Evolutionary conservation across 1,284 basidiomycete genomes (phyloP).

Genomic region (Apiotrichum gracile): DNA sequence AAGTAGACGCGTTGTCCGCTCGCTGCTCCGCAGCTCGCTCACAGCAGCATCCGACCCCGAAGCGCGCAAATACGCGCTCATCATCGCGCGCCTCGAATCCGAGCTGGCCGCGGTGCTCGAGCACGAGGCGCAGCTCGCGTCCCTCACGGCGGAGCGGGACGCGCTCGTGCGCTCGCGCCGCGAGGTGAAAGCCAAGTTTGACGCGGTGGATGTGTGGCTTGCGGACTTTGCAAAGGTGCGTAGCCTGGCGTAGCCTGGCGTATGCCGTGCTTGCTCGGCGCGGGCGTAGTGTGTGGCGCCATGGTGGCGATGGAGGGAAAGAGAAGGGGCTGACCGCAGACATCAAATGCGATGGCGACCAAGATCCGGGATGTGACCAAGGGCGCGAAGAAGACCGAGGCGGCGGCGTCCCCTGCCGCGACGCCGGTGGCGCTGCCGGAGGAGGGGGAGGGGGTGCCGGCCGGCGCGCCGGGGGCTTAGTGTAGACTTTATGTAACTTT

Average conservation of each 20-base stretch:
- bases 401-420: background rate
- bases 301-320: no score
- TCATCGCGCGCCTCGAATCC: conserved; percentile 31
- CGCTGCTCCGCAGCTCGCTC: background rate
- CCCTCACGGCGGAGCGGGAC: conserved; percentile 35
- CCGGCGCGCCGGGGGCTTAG: background rate
- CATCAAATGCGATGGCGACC: conserved; percentile 23
- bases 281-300: background rate
- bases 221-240: conserved; percentile 33
- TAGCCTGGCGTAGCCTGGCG: no score
- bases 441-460: background rate
- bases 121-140: conserved; percentile 27
- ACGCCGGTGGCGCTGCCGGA: no score
- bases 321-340: conserved; percentile 14
- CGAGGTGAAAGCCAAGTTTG: conserved; percentile 36
- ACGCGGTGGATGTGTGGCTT: conserved; percentile 32
- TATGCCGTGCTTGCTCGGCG: no score
- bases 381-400: background rate
- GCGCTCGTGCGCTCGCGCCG: conserved; percentile 30
- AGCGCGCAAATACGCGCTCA: conserved; percentile 26
- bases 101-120: conserved; percentile 34
- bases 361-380: conserved; percentile 22
- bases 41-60: conserved; percentile 22
- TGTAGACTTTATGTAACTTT: background rate
- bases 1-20: conserved; percentile 11